Conservation (phyloP, 2,329 filamentous ascomycete genomes). For the Exophiala oligosperma region DNA sequence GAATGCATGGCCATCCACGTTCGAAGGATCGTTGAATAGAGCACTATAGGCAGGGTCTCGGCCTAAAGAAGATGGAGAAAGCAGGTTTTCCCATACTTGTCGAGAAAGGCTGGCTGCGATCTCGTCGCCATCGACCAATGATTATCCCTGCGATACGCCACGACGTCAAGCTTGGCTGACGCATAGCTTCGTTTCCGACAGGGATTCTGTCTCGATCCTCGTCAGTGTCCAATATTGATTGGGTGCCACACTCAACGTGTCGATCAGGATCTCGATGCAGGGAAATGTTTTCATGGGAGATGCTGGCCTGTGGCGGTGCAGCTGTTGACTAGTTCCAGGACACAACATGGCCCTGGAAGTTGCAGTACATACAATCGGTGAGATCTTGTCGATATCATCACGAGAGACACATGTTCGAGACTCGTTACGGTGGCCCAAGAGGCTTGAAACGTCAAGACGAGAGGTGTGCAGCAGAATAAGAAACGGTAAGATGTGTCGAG, state of each 20-base stretch:
- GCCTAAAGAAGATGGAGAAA: slow-evolving; percentile 1
- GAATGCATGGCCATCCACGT: not conserved
- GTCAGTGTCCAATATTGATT: slow-evolving; percentile 8
- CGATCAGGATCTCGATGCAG: not conserved
- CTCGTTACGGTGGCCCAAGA: no score
- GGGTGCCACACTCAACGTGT: slow-evolving; percentile 14
- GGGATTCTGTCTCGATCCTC: slow-evolving; percentile 13
- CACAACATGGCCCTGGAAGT: no score
- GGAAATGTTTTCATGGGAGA: not conserved
- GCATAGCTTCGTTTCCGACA: slow-evolving; percentile 2
- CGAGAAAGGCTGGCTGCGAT: not conserved
- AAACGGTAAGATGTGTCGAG: no score
- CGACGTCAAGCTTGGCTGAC: slow-evolving; percentile 18
- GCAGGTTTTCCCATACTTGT: slow-evolving; percentile 11
- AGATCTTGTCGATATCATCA: no score
- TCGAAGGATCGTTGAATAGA: not conserved
- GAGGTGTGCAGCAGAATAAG: no score
- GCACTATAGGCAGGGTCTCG: not conserved
- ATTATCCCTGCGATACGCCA: slow-evolving; percentile 7
- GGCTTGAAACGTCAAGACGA: no score
- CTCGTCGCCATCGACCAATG: slow-evolving; percentile 7
- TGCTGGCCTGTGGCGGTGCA: slow-evolving; percentile 14
- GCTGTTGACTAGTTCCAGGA: not conserved
- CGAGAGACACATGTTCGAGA: no score
- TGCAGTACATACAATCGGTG: no score